Evolutionary conservation across 768 basidiomycete genomes (phyloP), one percentile per base, ranked within the genome.

Genomic region (Suillus brevipes): DNA sequence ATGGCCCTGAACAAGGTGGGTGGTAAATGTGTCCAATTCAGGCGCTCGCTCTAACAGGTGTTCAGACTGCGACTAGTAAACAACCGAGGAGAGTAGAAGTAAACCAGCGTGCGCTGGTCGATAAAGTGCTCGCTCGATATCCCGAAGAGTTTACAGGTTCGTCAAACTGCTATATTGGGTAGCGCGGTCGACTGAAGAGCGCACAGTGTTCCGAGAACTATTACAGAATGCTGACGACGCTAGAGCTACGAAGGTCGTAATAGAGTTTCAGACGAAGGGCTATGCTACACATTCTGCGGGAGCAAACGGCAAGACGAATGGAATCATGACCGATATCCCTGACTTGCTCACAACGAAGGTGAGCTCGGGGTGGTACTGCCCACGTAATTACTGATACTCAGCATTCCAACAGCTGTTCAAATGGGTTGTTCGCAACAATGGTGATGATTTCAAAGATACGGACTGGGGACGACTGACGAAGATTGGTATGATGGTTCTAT

Each of bases 221-320:
- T 71, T 86, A 14, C 85, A 87, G 70, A 87, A 87, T 71, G 83
- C 85, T 18, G 84, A 85, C 66, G 84, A 86, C 73, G 84, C 79
- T 0, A 77, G 73, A 4, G 74, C 80, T 1, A 73, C 62, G 23
- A 65, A 56, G 0, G 74, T 81, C 10, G 72, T 81, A 65, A 69
- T 83, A 6, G 74, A 75, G 43, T 82, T 82, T 63, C 69, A 74
- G 52, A 79, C 78, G 1, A 49, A 63, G 40, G 63, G 60, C 49
- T 68, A 40, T 42, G 38, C 68, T 37, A 52, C 68, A 13, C 43
- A 58, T 43, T 45, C 50, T 42, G 34, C 57, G 55, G 42, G 25
- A 52, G 62, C 38, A 37, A 38, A 31, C n/a, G 55, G 50, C 37
- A 65, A 52, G 60, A 14, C 31, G 20, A 63, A 63, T 7, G 60